Conservation (phyloP, 2,329 filamentous ascomycete species). For the Bipolaris cookei region DNA sequence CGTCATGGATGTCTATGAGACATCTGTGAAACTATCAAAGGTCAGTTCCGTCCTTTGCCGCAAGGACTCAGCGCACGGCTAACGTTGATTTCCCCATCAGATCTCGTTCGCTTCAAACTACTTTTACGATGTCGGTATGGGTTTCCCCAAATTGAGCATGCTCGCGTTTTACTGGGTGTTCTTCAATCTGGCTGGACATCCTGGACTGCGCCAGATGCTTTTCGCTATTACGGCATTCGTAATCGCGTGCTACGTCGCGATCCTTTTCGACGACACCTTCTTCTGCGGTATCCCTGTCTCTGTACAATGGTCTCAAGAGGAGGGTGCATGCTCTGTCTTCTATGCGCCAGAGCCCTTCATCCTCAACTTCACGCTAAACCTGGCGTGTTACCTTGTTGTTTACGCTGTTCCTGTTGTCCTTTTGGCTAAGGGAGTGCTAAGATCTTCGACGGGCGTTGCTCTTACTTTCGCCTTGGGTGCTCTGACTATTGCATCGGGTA, state of each 20-base stretch:
- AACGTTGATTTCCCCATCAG: constrained; percentile 1
- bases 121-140: constrained; percentile 36
- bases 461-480: constrained; percentile 27
- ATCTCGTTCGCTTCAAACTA: constrained; percentile 35
- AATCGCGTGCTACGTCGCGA: constrained; percentile 25
- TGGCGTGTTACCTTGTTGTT: constrained; percentile 29
- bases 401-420: constrained; percentile 25
- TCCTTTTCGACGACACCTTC: constrained; percentile 33
- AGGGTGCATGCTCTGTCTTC: constrained; percentile 32
- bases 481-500: constrained; percentile 26
- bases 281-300: constrained; percentile 30
- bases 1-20: constrained; percentile 27
- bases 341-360: constrained; percentile 34
- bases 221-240: constrained; percentile 29
- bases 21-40: constrained; percentile 28
- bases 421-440: constrained; percentile 18
- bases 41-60: neutral
- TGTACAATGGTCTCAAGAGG: constrained; percentile 30
- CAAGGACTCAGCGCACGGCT: neutral
- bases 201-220: constrained; percentile 32
- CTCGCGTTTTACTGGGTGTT: constrained; percentile 33
- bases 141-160: constrained; percentile 35
- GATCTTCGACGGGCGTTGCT: constrained; percentile 17
- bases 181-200: constrained; percentile 27
- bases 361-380: constrained; percentile 32